phyloP scores from a whole-genome alignment of 331 rosid genomes.

The Spiraea crenata region DNA sequence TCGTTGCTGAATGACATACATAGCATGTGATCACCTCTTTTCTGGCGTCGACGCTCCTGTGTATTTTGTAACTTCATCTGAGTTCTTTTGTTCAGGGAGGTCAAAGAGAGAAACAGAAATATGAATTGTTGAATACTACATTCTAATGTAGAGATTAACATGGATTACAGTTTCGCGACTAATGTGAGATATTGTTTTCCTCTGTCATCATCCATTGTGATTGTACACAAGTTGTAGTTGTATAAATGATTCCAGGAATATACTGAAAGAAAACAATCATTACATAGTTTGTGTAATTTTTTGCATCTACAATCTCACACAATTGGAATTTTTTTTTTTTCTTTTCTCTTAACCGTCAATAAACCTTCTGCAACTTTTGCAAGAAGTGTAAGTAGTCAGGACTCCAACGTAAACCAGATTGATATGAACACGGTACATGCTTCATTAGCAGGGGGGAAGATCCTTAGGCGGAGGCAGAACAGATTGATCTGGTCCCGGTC shows the following conservation, averaged over 20 bases:
- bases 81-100: background rate
- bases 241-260: background rate
- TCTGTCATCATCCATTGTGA: background rate
- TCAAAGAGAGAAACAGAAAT: background rate
- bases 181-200: slow-evolving; percentile 1
- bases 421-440: slow-evolving; percentile 42
- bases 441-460: slow-evolving; percentile 63
- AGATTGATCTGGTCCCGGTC: slow-evolving; percentile 51
- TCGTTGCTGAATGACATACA: slow-evolving; percentile 56
- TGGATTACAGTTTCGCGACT: background rate
- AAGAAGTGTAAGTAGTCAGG: slow-evolving; percentile 23
- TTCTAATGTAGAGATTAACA: background rate
- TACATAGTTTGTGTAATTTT: background rate
- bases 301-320: slow-evolving; percentile 10
- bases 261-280: background rate
- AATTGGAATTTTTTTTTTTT: slow-evolving; percentile 10
- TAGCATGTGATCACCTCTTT: background rate
- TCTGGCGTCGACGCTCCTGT: background rate
- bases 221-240: background rate
- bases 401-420: slow-evolving; percentile 39
- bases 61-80: background rate
- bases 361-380: slow-evolving; percentile 50
- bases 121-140: background rate
- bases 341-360: slow-evolving; percentile 20
- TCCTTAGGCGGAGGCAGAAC: slow-evolving; percentile 72